Percentiles rank a stretch among this genome's conserved stretches.
These are phyloP conservation scores for Aspergillus sp. DNA, from an alignment of 2,329 filamentous ascomycete species.

Conservation along the genomic window DNA sequence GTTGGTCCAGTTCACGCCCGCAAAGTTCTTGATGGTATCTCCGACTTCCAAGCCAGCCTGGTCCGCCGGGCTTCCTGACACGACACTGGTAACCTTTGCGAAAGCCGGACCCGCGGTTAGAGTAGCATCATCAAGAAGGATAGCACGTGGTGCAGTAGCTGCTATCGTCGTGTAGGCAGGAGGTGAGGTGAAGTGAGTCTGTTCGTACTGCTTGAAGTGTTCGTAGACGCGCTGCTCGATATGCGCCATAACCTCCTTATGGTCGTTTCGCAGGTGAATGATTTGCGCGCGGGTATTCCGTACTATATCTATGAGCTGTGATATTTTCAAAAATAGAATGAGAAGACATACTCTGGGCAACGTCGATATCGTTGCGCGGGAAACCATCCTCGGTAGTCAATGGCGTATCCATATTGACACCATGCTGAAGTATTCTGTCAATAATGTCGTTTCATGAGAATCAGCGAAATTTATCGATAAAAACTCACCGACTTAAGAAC, in stretches of 20 bases:
- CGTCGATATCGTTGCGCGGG: conserved; percentile 86
- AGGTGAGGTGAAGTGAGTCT: neutral
- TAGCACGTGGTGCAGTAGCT: neutral
- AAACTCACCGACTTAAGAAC: conserved; percentile 76
- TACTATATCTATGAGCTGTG: conserved; percentile 47
- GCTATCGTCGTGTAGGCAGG: neutral
- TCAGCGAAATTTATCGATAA: conserved; percentile 1
- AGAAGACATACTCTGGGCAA: conserved; percentile 69
- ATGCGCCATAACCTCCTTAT: conserved; percentile 76
- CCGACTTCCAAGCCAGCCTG: conserved; percentile 71
- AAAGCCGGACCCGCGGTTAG: conserved; percentile 50
- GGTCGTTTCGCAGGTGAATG: conserved; percentile 84
- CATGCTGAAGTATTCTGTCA: conserved; percentile 57
- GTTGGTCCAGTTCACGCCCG: conserved; percentile 73
- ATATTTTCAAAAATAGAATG: neutral
- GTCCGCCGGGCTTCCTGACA: conserved; percentile 70
- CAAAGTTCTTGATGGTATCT: conserved; percentile 79
- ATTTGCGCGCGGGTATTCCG: conserved; percentile 89
- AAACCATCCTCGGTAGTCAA: conserved; percentile 86
- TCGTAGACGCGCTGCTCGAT: conserved; percentile 85
- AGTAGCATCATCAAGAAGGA: neutral
- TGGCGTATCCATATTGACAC: conserved; percentile 83
- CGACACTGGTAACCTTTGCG: conserved; percentile 82
- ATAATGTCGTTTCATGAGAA: conserved; percentile 2
- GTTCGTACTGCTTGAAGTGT: conserved; percentile 56